phyloP scores from a whole-genome alignment of 768 basidiomycete genomes.

The Rhodotorula sphaerocarpa region DNA sequence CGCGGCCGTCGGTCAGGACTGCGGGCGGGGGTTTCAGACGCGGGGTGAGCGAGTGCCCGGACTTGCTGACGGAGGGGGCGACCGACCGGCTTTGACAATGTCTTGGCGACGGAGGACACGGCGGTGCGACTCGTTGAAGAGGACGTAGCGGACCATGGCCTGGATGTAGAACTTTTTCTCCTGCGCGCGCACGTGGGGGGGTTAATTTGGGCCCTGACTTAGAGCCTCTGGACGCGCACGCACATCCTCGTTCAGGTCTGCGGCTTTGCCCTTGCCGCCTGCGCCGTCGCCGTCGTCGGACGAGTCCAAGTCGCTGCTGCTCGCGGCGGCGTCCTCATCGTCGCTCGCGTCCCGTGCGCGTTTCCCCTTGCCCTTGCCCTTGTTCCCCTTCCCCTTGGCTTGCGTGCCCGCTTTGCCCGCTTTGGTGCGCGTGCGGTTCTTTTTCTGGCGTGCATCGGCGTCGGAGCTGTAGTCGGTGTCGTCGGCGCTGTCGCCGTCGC shows the following conservation, averaged over 20 bases:
- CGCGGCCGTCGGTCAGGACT: conserved; percentile 50
- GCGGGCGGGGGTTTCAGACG: too few relatives aligned
- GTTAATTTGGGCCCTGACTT: not conserved
- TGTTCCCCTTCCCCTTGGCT: not conserved
- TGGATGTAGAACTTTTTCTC: conserved; percentile 59
- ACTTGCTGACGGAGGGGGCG: not conserved
- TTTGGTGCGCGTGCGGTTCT: not conserved
- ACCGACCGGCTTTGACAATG: conserved; percentile 68
- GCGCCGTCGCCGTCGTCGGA: not conserved
- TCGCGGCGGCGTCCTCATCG: not conserved
- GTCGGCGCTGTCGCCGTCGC: not conserved
- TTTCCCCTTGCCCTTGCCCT: conserved; percentile 2
- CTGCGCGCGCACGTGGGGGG: conserved; percentile 45
- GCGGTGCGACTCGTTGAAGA: conserved; percentile 70
- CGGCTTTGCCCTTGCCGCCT: conserved; percentile 8
- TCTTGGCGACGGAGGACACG: conserved; percentile 67
- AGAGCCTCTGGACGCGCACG: not conserved
- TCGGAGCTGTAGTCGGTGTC: conserved; percentile 18
- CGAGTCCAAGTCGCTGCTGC: not conserved
- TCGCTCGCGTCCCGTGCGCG: not conserved
- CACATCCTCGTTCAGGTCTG: conserved; percentile 21
- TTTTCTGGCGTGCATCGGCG: too few relatives aligned
- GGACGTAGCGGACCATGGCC: conserved; percentile 67
- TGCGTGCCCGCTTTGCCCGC: not conserved
- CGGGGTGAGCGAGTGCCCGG: not conserved